Conservation (phyloP, 176 grass and related monocot genomes). For the Lolium rigidum region DNA sequence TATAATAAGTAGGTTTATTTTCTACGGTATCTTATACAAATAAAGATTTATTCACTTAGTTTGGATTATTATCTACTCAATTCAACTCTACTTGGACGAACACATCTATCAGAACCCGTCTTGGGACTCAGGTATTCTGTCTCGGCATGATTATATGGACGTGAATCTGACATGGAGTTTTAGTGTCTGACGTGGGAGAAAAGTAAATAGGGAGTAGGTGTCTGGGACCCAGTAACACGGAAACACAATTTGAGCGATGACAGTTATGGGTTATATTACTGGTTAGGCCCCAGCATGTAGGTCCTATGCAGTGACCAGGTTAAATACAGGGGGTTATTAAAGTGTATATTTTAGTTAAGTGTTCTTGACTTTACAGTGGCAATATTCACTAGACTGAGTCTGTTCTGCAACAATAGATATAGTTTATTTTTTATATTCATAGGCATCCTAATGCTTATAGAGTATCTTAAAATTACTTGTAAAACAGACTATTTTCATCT, state of each 20-base stretch:
- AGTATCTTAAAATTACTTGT: neutral
- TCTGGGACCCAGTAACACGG: neutral
- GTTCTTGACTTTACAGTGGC: neutral
- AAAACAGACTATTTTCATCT: neutral
- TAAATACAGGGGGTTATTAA: neutral
- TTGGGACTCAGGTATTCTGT: neutral
- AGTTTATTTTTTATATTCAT: neutral
- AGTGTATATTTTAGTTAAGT: neutral
- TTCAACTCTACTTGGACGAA: neutral
- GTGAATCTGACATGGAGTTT: neutral
- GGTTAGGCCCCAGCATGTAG: neutral
- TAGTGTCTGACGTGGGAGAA: neutral
- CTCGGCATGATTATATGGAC: neutral
- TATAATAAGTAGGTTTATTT: neutral
- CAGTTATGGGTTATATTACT: slow-evolving; percentile 3
- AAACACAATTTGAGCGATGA: neutral
- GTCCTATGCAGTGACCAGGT: neutral
- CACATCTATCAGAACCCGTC: neutral
- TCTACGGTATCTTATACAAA: neutral
- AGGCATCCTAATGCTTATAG: neutral
- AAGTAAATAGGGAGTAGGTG: neutral
- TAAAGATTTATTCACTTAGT: slow-evolving; percentile 1
- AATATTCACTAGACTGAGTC: neutral
- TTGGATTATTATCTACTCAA: neutral
- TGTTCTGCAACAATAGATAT: neutral